Conservation (phyloP, 176 grass and related monocot genomes). For the Cenchrus americanus region DNA sequence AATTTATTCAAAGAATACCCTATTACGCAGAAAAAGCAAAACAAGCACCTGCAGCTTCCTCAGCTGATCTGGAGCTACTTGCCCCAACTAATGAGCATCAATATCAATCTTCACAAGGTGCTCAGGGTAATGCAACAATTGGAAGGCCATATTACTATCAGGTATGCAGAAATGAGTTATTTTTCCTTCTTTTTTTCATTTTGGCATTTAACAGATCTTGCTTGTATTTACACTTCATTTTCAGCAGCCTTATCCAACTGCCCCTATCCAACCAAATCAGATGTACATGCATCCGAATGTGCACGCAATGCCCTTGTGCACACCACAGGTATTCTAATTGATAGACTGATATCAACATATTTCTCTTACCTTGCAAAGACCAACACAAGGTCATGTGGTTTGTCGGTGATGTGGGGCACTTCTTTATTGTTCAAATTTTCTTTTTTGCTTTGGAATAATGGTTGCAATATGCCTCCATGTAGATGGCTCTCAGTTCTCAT, state of each 20-base stretch:
- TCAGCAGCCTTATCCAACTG: slow-evolving; percentile 48
- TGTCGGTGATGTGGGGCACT: neutral
- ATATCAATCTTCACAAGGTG: slow-evolving; percentile 64
- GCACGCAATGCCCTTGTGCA: slow-evolving; percentile 66
- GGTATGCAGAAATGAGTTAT: slow-evolving; percentile 47
- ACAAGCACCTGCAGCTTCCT: slow-evolving; percentile 47
- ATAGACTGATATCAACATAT: slow-evolving; percentile 13
- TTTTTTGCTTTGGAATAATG: neutral
- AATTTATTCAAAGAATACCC: slow-evolving; percentile 39
- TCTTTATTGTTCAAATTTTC: neutral
- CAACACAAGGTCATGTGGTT: neutral
- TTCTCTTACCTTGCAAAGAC: neutral
- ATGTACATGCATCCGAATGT: slow-evolving; percentile 69
- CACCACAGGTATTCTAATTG: slow-evolving; percentile 61
- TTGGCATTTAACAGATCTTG: slow-evolving; percentile 43
- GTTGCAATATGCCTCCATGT: neutral
- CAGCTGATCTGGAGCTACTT: slow-evolving; percentile 39
- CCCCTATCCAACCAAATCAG: slow-evolving; percentile 62
- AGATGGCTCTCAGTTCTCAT: neutral
- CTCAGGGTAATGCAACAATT: slow-evolving; percentile 60
- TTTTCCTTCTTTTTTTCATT: slow-evolving; percentile 30
- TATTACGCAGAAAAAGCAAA: slow-evolving; percentile 56
- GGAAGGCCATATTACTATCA: slow-evolving; percentile 73
- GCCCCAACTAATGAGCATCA: slow-evolving; percentile 59
- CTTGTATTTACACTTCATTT: slow-evolving; percentile 37